Evolutionary conservation across 768 basidiomycete species (phyloP).

Genomic region (Agaricus subrufescens): DNA sequence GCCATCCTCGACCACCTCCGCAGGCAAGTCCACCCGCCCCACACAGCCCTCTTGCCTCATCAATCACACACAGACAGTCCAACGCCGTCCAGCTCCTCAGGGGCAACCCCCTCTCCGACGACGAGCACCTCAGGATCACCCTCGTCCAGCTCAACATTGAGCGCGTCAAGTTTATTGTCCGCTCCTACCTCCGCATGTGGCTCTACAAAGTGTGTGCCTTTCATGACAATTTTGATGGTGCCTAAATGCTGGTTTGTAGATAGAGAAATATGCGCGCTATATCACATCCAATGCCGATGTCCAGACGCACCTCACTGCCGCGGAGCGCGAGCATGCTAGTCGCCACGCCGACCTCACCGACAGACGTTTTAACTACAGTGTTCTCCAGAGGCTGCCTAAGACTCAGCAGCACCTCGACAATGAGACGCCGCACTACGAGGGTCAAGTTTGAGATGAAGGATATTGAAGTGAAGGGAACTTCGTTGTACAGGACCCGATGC

Average conservation of each 20-base stretch:
- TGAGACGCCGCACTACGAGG: conserved; percentile 51
- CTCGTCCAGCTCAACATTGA: conserved; percentile 94
- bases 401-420: conserved; percentile 77
- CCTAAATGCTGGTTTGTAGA: conserved; percentile 36
- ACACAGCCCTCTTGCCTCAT: too few relatives aligned
- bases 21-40: too few relatives aligned
- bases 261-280: conserved; percentile 82
- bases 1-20: conserved; percentile 70
- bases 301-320: conserved; percentile 76
- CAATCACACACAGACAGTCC: conserved; percentile 42
- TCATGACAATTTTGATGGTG: not conserved
- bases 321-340: conserved; percentile 80
- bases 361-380: conserved; percentile 72
- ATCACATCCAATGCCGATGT: conserved; percentile 67
- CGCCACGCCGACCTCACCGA: conserved; percentile 74
- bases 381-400: conserved; percentile 78
- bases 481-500: too few relatives aligned
- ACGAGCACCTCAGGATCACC: conserved; percentile 90
- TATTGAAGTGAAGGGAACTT: too few relatives aligned
- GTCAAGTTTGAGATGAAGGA: too few relatives aligned
- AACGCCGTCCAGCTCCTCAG: conserved; percentile 73
- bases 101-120: conserved; percentile 83
- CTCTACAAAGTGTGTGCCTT: conserved; percentile 76
- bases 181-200: conserved; percentile 85
- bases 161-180: conserved; percentile 86